Evolutionary conservation across 78 protist species (phyloP).

Genomic region (Emiliania huxleyi): DNA sequence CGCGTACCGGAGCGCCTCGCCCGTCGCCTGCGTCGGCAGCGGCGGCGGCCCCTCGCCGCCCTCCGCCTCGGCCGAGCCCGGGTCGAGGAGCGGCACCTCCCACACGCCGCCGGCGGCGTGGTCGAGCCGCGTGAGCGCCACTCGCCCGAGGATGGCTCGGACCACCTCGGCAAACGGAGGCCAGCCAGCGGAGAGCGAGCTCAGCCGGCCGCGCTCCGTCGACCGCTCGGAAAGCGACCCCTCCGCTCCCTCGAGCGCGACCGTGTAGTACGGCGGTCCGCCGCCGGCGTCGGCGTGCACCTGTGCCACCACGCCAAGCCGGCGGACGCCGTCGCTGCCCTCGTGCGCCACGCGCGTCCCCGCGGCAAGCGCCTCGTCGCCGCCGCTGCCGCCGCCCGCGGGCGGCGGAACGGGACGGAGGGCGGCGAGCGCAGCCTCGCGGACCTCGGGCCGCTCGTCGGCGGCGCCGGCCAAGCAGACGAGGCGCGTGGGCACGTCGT

Average conservation of each 20-base stretch:
- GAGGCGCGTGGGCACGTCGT: neutral
- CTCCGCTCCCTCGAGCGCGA: neutral
- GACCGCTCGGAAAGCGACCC: neutral
- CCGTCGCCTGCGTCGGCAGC: neutral
- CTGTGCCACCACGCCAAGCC: neutral
- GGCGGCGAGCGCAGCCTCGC: neutral
- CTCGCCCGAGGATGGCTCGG: neutral
- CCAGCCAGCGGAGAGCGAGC: neutral
- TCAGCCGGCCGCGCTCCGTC: neutral
- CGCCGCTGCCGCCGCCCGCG: neutral
- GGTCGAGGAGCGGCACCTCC: neutral
- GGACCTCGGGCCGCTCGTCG: neutral
- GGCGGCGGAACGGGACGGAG: no score
- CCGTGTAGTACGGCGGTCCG: neutral
- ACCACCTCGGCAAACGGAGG: neutral
- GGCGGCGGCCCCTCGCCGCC: no score
- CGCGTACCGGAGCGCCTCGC: neutral
- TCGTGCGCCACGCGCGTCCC: neutral
- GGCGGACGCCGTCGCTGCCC: neutral
- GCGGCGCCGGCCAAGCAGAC: neutral
- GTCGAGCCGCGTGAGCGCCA: neutral
- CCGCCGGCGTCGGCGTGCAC: neutral
- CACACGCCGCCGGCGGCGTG: neutral
- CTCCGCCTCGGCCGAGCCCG: neutral
- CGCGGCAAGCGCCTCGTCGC: neutral